Evolutionary conservation across 768 basidiomycete species (phyloP), one percentile per base, ranked within the genome.

Genomic region (Boletus sp.): DNA sequence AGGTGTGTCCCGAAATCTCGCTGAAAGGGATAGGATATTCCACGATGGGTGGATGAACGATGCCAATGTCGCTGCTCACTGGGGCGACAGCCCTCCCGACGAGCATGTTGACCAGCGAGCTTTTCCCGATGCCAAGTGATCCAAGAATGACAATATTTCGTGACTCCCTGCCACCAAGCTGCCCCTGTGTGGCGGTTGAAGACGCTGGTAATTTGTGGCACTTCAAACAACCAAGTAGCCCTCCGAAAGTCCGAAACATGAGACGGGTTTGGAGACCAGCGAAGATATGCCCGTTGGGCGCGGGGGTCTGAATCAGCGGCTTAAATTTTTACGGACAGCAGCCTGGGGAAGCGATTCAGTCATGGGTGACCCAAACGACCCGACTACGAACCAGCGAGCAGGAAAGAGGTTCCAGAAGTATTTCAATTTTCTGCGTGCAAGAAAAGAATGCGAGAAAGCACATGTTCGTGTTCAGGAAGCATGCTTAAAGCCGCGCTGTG

Each of bases 81-180:
- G 49, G 54, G 1, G 76, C 75, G 12, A 64, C 59, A 1, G 62
- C 17, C 10, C 45, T 41, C 30, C 70, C 70, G 37, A 61, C 49
- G 7, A 79, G 53, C 67, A 78, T 67, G 59, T 79, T 79, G 41
- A 78, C 58, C 35, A 77, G 65, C 7, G 75, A 74, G 60, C 78
- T 77, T 57, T 78, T 78, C 10, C 72, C 72, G 28, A 61, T 49
- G 35, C 77, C 68, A 14, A 68, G 54, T 18, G 66, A 62, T n/a
- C 67, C 68, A 30, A 69, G 56, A 47, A 68, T 20, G 52, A 68
- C 20, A 2, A 70, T 53, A 14, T 63, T 63, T 41, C 40, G 50
- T 20, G 42, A 61, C 10, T 46, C 33, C 41, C 59, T 59, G 28
- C 2, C 29, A 29, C n/a, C 15, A 11, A n/a, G 15, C 18, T 56